Evolutionary conservation across 169 alveolate genomes (phyloP).

Genomic region (Plasmodium vinckei): DNA sequence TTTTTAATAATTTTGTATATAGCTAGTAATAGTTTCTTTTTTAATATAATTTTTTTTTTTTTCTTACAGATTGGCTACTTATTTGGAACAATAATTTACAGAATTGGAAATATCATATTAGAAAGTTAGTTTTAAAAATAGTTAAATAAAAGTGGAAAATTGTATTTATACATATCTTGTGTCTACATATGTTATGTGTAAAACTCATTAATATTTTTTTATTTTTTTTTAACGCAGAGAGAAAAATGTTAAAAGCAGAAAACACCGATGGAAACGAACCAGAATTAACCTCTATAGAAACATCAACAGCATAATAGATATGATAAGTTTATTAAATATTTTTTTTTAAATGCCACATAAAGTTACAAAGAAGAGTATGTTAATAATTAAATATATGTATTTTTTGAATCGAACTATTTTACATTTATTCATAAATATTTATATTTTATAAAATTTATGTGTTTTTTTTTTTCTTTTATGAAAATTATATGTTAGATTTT

Average conservation of each 20-base stretch:
- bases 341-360: background rate
- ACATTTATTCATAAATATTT: too few relatives aligned
- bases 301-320: conserved; percentile 13
- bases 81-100: conserved; percentile 53
- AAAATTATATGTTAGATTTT: too few relatives aligned
- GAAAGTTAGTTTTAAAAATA: conserved; percentile 22
- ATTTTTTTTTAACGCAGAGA: background rate
- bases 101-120: conserved; percentile 49
- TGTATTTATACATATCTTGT: background rate
- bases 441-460: too few relatives aligned
- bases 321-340: background rate
- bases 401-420: too few relatives aligned
- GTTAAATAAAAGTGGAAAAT: background rate
- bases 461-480: too few relatives aligned
- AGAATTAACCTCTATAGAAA: conserved; percentile 36
- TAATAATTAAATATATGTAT: too few relatives aligned
- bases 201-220: background rate
- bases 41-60: conserved; percentile 16
- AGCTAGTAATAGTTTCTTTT: background rate
- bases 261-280: conserved; percentile 36
- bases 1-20: background rate
- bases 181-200: background rate
- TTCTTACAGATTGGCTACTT: conserved; percentile 59
- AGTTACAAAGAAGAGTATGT: too few relatives aligned
- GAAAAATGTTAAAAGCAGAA: conserved; percentile 15